Evolutionary conservation across 2,329 filamentous ascomycete species (phyloP), one percentile per base, ranked within the genome.

Genomic region (Beauveria asiatica): DNA sequence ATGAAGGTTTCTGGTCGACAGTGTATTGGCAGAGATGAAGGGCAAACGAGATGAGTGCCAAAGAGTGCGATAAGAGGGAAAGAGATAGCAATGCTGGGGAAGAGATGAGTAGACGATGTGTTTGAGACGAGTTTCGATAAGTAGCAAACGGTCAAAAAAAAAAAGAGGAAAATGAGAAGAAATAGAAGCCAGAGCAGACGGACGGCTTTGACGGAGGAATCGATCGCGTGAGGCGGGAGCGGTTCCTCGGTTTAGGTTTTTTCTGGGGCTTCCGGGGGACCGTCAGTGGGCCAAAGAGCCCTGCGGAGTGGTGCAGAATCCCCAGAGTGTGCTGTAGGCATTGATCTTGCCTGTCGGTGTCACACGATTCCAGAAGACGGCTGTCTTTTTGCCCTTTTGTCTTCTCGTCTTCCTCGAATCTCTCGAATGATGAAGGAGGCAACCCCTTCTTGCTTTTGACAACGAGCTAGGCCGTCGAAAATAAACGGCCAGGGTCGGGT

Each of bases 171-270:
- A 52, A 50, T 60, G 45, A 61, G 39, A 39, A 23, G 19, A 52
- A 49, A 23, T 56, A 44, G 23, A 51, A 52, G 56, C 59, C 27
- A 46, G 56, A 61, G 61, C 51, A 16, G 37, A 25, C 21, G 60
- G 27, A 42, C 27, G 42, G 45, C 50, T 45, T 55, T 49, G 58
- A 21, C 13, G 19, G 39, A 53, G 49, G 48, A 57, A 52, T 61
- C 54, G 59, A 61, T 62, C 60, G 60, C 56, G 56, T 62, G 60
- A 62, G 60, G 60, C 52, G 52, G 59, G 16, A 56, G 51, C 50
- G 51, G 59, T 33, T 37, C 53, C 59, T 61, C 59, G 53, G 59
- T 53, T 61, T 61, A 61, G 53, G 25, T 56, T 61, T 57, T 57
- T 57, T 61, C 59, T 57, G 59, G 59, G 54, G 53, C 59, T 30